These are phyloP conservation scores for Lichtheimia ramosa DNA, from an alignment of 371 early-diverging fungal species.

Conservation along the genomic window DNA sequence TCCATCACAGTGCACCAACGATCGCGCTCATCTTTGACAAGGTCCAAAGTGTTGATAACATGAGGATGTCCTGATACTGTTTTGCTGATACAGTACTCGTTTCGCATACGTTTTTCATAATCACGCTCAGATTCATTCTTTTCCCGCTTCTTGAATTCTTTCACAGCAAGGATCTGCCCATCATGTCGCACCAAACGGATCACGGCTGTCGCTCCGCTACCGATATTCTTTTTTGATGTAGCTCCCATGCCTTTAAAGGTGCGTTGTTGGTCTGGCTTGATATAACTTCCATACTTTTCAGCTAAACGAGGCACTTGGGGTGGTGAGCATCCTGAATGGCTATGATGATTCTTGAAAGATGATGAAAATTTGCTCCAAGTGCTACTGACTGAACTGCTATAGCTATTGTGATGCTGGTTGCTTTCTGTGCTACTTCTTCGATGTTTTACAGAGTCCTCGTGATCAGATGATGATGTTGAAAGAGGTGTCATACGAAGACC, in stretches of 20 bases:
- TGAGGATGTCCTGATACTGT: conserved; percentile 62
- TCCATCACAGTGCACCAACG: conserved; percentile 73
- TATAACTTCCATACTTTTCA: conserved; percentile 45
- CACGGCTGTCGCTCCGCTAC: conserved; percentile 53
- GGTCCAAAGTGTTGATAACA: conserved; percentile 72
- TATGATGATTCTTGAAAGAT: not conserved
- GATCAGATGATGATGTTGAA: conserved; percentile 3
- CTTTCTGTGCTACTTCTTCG: conserved; percentile 8
- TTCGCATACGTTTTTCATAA: conserved; percentile 69
- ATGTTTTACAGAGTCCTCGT: not conserved
- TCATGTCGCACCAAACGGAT: conserved; percentile 18
- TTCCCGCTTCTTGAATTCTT: conserved; percentile 66
- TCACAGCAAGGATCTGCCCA: conserved; percentile 35
- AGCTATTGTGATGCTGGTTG: not conserved
- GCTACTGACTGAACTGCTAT: conserved; percentile 7
- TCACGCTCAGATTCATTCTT: conserved; percentile 60
- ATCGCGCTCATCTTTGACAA: conserved; percentile 62
- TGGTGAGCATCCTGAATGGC: not conserved
- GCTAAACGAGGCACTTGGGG: conserved; percentile 9
- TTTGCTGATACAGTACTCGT: conserved; percentile 75
- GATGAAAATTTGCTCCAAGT: conserved; percentile 6
- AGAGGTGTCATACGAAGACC: conserved; percentile 30
- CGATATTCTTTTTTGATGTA: conserved; percentile 39
- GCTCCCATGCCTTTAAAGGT: conserved; percentile 37
- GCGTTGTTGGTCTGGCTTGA: conserved; percentile 24